phyloP scores from a whole-genome alignment of 2,329 filamentous ascomycete species.

The Bipolaris gigantea region DNA sequence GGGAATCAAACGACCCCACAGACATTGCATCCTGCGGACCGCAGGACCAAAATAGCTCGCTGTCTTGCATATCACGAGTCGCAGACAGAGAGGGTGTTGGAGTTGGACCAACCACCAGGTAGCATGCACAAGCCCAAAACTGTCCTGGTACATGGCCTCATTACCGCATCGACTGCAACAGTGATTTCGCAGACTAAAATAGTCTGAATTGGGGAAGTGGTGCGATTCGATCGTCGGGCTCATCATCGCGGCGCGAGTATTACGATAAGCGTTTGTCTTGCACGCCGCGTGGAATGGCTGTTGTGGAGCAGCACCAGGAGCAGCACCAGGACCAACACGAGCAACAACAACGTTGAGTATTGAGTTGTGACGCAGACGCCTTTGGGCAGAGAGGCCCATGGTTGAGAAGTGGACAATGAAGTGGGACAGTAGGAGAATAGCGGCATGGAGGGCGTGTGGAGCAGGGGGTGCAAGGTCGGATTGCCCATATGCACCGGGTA shows the following conservation, averaged over 20 bases:
- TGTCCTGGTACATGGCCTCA: slow-evolving; percentile 5
- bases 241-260: slow-evolving; percentile 20
- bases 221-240: slow-evolving; percentile 8
- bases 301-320: neutral
- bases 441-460: slow-evolving; percentile 11
- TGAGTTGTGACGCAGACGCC: neutral
- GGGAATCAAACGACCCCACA: slow-evolving; percentile 17
- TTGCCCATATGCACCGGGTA: slow-evolving; percentile 22
- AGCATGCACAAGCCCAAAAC: neutral
- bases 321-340: too few species aligned
- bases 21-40: slow-evolving; percentile 1
- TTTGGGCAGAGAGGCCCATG: neutral
- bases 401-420: neutral
- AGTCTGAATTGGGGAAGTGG: slow-evolving; percentile 9
- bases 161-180: slow-evolving; percentile 3
- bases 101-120: slow-evolving; percentile 1
- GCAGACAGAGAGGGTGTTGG: neutral
- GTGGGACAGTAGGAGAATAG: neutral
- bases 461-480: slow-evolving; percentile 31
- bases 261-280: neutral
- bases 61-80: slow-evolving; percentile 12
- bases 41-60: slow-evolving; percentile 20
- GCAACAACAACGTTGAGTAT: too few species aligned
- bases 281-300: slow-evolving; percentile 1
- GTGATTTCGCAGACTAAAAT: slow-evolving; percentile 19